A percentile compares a stretch with the other conserved stretches of the same genome.
These are phyloP conservation scores for Neoboletus magnificus DNA, from an alignment of 768 basidiomycete species.

Conservation along the genomic window DNA sequence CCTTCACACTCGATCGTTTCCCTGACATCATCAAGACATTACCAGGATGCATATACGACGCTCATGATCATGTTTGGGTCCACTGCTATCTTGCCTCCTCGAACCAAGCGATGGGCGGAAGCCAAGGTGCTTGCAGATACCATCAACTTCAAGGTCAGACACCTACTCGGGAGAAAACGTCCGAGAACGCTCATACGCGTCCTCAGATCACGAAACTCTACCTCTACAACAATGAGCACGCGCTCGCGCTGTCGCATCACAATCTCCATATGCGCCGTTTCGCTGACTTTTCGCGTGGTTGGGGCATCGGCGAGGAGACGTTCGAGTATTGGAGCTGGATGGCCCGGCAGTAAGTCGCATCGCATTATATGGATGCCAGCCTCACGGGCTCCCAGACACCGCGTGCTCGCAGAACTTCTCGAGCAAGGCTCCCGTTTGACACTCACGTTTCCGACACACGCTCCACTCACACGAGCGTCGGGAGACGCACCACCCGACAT, in stretches of 20 bases:
- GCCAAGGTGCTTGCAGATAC: conserved; percentile 96
- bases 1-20: neutral
- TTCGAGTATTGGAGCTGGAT: conserved; percentile 99
- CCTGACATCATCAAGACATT: conserved; percentile 59
- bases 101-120: conserved; percentile 98
- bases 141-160: conserved; percentile 78
- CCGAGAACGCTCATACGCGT: neutral
- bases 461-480: conserved; percentile 36
- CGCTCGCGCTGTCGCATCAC: conserved; percentile 78
- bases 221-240: conserved; percentile 85
- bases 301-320: conserved; percentile 96
- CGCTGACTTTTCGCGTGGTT: conserved; percentile 80
- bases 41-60: conserved; percentile 87
- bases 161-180: neutral
- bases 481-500: conserved; percentile 40
- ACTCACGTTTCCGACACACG: conserved; percentile 58
- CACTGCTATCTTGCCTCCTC: conserved; percentile 78
- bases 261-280: conserved; percentile 83
- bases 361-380: neutral
- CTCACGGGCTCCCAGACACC: conserved; percentile 52
- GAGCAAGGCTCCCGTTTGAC: conserved; percentile 73
- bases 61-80: conserved; percentile 88
- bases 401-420: conserved; percentile 85
- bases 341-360: conserved; percentile 70
- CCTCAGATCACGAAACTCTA: conserved; percentile 82